Base-by-base conservation (phyloP, 2,329 filamentous ascomycete species). In the Aspergillus thermomutatus region DNA sequence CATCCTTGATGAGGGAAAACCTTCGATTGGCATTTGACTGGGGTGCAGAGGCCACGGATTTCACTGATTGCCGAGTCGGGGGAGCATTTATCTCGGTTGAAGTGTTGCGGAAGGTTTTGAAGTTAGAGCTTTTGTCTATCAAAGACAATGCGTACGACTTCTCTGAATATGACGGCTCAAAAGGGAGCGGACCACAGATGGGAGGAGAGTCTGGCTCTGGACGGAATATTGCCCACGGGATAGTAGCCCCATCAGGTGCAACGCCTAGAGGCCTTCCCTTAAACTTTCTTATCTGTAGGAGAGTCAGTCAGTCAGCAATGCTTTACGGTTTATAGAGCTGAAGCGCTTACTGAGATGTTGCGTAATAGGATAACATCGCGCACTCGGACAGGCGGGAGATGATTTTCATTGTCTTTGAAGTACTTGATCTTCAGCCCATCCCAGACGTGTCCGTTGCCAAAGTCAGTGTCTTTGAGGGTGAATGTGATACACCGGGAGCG, bases 291-390 rank as follows among this genome's bases (percentile, higher is more conserved):
- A 73, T 40, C 66, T 69, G 56, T 43, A 31, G 28, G n/a, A n/a
- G n/a, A n/a, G 43, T 4, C 14, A 6, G n/a, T 28, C 49, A 25
- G 48, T 28, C 61, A 46, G 43, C 47, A 52, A 49, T 14, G 31
- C 19, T 50, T 45, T 31, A 21, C 25, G 37, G 62, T 65, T 72
- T 41, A 74, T 64, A 21, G 49, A 64, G 45, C 14, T 59, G 58
- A 56, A 52, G 51, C 26, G 67, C 69, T 56, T 60, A 87, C 85
- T 70, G 82, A 87, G 49, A 80, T 78, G n/a, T 71, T 70, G 46
- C 82, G 80, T 14, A 92, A 63, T 4, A 91, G 70, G 4, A 91
- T 75, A n/a, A 90, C 77, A 72, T 92, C 90, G 4, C 83, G 82
- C 2, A 75, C 69, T 19, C 70, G 64, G 19, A 83, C 70, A 11